Evolutionary conservation across 768 basidiomycete genomes (phyloP).

Genomic region (Leccinum rimulosum): DNA sequence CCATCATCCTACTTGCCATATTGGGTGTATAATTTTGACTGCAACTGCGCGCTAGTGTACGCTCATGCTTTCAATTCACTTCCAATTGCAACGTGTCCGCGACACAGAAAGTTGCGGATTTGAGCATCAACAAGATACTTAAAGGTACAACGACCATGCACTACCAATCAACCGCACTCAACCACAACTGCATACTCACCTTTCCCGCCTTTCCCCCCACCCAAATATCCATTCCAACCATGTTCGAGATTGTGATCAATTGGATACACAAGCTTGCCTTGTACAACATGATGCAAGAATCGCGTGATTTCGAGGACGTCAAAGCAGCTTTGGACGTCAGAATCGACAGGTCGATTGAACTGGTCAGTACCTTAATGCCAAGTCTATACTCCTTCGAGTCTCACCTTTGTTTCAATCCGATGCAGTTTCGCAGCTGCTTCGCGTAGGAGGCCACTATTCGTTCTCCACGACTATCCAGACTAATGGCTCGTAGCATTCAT

Average conservation of each 20-base stretch:
- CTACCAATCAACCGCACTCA: background rate
- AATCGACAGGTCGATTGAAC: slow-evolving; percentile 21
- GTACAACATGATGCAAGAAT: slow-evolving; percentile 17
- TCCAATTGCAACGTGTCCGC: background rate
- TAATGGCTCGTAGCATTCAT: slow-evolving; percentile 19
- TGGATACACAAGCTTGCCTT: slow-evolving; percentile 12
- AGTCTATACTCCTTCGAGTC: background rate
- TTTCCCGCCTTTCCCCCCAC: background rate
- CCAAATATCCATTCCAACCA: slow-evolving; percentile 3
- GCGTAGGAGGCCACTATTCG: slow-evolving; percentile 1
- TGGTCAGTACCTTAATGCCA: slow-evolving; percentile 11
- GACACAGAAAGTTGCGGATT: background rate
- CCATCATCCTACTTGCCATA: slow-evolving; percentile 11
- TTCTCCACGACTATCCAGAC: background rate
- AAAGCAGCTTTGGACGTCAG: slow-evolving; percentile 14
- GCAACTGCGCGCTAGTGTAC: too few species aligned
- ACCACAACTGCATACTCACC: background rate
- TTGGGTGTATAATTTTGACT: too few species aligned
- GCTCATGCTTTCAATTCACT: too few species aligned
- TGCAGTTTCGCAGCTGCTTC: slow-evolving; percentile 16
- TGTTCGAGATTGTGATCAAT: background rate
- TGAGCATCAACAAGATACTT: background rate
- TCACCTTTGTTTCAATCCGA: background rate
- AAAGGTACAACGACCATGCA: background rate
- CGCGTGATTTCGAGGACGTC: slow-evolving; percentile 23